phyloP scores from a whole-genome alignment of 139 green algal genomes.

The Picochlorum sp. region DNA sequence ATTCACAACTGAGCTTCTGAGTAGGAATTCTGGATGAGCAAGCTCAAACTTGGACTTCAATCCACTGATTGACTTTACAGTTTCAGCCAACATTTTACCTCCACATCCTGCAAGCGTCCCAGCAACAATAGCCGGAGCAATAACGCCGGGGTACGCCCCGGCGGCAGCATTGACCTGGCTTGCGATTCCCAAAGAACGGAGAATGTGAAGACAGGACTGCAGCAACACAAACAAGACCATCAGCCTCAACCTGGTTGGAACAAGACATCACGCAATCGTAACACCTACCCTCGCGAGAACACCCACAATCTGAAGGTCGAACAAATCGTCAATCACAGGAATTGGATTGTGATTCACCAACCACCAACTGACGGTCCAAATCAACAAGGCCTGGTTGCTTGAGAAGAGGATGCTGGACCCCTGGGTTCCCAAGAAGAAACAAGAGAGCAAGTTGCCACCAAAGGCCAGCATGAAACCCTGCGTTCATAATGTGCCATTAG shows the following conservation, averaged over 20 bases:
- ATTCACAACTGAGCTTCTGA: background rate
- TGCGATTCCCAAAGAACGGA: background rate
- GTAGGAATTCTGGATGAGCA: background rate
- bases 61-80: background rate
- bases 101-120: slow-evolving; percentile 4
- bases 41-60: slow-evolving; percentile 3
- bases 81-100: slow-evolving; percentile 9
- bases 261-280: background rate
- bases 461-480: slow-evolving; percentile 11
- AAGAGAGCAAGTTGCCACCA: slow-evolving; percentile 5
- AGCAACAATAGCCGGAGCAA: slow-evolving; percentile 8
- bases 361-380: slow-evolving; percentile 7
- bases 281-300: background rate
- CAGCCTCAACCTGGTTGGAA: too few species aligned
- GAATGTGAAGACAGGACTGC: slow-evolving; percentile 7
- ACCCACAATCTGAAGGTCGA: background rate
- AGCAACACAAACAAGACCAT: background rate
- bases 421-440: slow-evolving; percentile 4
- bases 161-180: slow-evolving; percentile 7
- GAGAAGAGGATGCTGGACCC: slow-evolving; percentile 5
- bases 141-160: background rate
- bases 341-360: slow-evolving; percentile 10
- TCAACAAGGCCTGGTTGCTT: slow-evolving; percentile 6
- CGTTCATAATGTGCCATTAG: background rate
- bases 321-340: background rate